Evolutionary conservation across 2,329 filamentous ascomycete genomes (phyloP), one percentile per base, ranked within the genome.

Genomic region (Diaporthe sp.): DNA sequence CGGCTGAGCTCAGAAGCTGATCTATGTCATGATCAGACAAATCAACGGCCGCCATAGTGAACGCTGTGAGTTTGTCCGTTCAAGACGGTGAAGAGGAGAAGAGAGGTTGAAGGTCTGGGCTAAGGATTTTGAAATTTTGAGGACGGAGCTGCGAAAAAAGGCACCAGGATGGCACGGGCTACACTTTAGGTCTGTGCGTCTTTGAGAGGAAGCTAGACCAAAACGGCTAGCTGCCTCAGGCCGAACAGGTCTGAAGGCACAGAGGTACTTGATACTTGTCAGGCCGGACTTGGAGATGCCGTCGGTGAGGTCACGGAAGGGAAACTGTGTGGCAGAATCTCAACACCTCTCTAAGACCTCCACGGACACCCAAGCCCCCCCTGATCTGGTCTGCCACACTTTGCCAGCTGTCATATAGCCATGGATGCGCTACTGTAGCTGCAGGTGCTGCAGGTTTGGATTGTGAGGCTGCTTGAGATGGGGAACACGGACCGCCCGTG

Each of bases 11-110:
- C 51, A 77, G 7, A 8, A 77, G 73, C 31, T 63, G 73, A 28
- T 77, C 76, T 25, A 77, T 75, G 20, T 77, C 61, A 51, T 72
- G 47, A 31, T 77, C 76, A 6, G 73, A 71, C 25, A 77, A 42
- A 31, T 71, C 63, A 34, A 53, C 34, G 10, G 61, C 63, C 57
- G 70, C 55, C 76, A 77, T 77, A 44, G 8, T 75, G 42, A 49
- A 58, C 49, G 65, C 34, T 25, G 65, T 77, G 71, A 60, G 67
- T 47, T 74, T 71, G 53, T 65, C 72, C 63, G 67, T 58, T 53
- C 63, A 49, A 70, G 70, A 76, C 68, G 67, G 47, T 51, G 58
- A 44, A n/a, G 20, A 17, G 44, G 34, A 34, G 53, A 55, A 31
- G 20, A n/a, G 37, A 28, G 37, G 7, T 6, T 31, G 58, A 4